Evolutionary conservation across 441 rosid genomes (phyloP).

Genomic region (Manihot esculenta): DNA sequence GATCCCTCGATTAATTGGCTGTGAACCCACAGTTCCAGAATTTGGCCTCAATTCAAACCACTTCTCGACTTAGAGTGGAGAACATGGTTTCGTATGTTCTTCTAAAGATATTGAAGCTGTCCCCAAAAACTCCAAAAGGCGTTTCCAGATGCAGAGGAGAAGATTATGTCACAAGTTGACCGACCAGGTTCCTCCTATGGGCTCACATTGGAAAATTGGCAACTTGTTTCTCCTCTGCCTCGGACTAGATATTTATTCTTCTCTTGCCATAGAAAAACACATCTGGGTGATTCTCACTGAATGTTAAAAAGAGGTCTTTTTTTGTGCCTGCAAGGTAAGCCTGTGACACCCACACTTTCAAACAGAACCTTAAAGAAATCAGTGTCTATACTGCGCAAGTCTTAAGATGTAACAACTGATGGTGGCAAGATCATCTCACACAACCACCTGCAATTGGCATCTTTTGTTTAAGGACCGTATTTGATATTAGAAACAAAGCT

Average conservation of each 20-base stretch:
- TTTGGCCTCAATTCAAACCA: no score
- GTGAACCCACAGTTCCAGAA: constrained; percentile 24
- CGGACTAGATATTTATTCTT: constrained; percentile 35
- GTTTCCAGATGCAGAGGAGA: neutral
- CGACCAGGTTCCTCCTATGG: constrained; percentile 55
- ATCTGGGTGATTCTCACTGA: constrained; percentile 36
- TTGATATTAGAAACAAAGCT: neutral
- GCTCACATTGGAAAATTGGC: constrained; percentile 61
- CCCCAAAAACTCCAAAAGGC: constrained; percentile 32
- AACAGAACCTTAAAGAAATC: constrained; percentile 52
- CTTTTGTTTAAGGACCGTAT: neutral
- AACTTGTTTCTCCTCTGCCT: constrained; percentile 49
- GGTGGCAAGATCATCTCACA: no score
- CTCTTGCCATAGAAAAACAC: constrained; percentile 6
- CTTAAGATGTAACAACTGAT: no score
- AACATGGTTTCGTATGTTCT: constrained; percentile 43
- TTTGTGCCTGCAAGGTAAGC: constrained; percentile 48
- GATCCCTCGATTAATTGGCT: constrained; percentile 48
- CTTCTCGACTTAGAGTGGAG: constrained; percentile 53
- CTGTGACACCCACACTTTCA: constrained; percentile 54
- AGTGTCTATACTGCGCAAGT: no score
- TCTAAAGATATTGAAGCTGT: constrained; percentile 43
- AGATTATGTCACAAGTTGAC: constrained; percentile 37
- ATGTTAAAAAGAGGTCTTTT: constrained; percentile 44
- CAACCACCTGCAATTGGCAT: constrained; percentile 8